Conservation (phyloP, 345 rosid genomes). For the Brassica carinata region DNA sequence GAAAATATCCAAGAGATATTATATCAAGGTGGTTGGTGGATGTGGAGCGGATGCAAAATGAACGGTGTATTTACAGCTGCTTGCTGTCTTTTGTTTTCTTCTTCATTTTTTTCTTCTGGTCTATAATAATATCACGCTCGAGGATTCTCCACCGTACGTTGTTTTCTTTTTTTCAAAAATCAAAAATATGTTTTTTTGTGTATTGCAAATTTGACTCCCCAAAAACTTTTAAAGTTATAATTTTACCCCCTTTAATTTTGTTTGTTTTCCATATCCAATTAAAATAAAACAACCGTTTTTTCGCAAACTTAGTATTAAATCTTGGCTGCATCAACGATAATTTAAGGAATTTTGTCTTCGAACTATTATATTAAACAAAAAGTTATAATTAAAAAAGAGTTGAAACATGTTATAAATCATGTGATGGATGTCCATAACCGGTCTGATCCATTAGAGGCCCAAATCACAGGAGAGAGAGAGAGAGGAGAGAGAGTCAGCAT, state of each 20-base stretch:
- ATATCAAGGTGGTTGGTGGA: neutral
- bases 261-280: too few relatives aligned
- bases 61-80: neutral
- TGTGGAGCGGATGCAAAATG: neutral
- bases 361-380: too few relatives aligned
- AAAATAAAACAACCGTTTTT: too few relatives aligned
- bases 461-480: too few relatives aligned
- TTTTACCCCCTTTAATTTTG: neutral
- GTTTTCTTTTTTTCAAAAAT: neutral
- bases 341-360: too few relatives aligned
- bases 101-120: neutral
- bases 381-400: too few relatives aligned
- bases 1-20: slow-evolving; percentile 18
- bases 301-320: too few relatives aligned
- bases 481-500: too few relatives aligned
- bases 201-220: neutral
- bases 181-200: neutral
- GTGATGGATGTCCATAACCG: too few relatives aligned
- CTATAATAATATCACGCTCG: neutral
- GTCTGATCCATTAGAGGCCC: too few relatives aligned
- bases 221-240: neutral
- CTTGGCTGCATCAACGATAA: too few relatives aligned
- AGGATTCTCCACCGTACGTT: neutral
- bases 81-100: neutral
- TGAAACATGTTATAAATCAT: too few relatives aligned